These are phyloP conservation scores for Raffaelea ambrosiae DNA, from an alignment of 2,329 filamentous ascomycete species.

Conservation along the genomic window DNA sequence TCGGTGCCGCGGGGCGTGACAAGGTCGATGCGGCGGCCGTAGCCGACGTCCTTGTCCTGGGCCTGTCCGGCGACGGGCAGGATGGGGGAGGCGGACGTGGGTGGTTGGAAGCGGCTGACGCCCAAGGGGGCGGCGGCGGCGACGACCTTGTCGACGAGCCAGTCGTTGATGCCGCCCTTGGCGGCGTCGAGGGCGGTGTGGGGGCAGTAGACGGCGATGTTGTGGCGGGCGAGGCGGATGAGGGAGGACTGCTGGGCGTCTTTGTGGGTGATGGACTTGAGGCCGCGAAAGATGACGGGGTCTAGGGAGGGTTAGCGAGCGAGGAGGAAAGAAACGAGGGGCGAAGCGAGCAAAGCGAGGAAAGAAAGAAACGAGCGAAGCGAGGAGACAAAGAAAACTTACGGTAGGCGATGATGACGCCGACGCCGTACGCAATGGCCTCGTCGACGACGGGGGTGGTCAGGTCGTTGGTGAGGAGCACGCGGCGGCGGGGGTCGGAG, in stretches of 20 bases:
- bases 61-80: conserved; percentile 25
- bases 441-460: conserved; percentile 85
- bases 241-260: conserved; percentile 84
- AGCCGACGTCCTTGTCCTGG: conserved; percentile 27
- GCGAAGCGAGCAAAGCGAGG: too few relatives aligned
- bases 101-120: conserved; percentile 20
- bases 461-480: conserved; percentile 72
- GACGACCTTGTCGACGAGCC: conserved; percentile 78
- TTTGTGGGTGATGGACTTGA: conserved; percentile 78
- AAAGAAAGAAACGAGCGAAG: too few relatives aligned
- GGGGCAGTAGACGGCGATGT: conserved; percentile 91
- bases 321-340: conserved; percentile 6
- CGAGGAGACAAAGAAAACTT: conserved; percentile 18
- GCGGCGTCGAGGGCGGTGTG: conserved; percentile 93
- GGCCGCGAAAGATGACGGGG: conserved; percentile 88
- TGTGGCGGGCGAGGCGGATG: conserved; percentile 70
- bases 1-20: too few relatives aligned
- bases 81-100: conserved; percentile 24
- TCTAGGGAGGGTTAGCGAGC: conserved; percentile 41
- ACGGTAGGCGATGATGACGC: conserved; percentile 87
- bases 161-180: conserved; percentile 78
- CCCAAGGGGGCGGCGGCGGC: too few relatives aligned
- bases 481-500: conserved; percentile 21
- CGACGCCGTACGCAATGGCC: conserved; percentile 67
- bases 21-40: conserved; percentile 42